These are phyloP conservation scores for Eucalyptus tenuipes DNA, from an alignment of 345 rosid genomes.

Conservation along the genomic window DNA sequence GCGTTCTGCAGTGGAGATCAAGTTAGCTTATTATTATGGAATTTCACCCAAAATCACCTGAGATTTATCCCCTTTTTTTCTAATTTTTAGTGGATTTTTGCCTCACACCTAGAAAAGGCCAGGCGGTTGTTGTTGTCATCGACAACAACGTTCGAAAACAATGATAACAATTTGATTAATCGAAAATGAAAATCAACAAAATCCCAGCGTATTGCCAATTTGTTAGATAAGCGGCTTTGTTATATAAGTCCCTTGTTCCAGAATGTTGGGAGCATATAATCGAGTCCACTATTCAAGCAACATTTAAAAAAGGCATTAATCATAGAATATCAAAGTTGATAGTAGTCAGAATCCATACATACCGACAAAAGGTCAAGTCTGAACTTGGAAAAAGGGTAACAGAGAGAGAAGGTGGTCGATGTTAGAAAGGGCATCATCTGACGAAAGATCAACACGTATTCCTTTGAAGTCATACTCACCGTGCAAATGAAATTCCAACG, in stretches of 20 bases:
- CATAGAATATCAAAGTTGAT: background rate
- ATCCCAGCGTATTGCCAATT: background rate
- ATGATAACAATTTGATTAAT: background rate
- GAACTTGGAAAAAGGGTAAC: too few species aligned
- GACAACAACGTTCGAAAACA: background rate
- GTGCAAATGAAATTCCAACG: slow-evolving; percentile 51
- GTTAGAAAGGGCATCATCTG: background rate
- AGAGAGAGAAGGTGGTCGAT: background rate
- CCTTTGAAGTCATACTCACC: slow-evolving; percentile 21
- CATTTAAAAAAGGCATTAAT: background rate
- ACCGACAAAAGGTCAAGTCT: too few species aligned
- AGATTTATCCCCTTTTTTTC: background rate
- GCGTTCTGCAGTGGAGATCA: background rate
- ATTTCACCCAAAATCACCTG: background rate
- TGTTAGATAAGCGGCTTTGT: background rate
- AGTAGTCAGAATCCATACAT: background rate
- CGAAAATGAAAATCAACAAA: background rate
- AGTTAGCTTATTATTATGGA: background rate
- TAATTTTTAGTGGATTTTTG: background rate
- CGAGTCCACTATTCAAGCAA: background rate
- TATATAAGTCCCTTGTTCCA: background rate
- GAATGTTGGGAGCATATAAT: background rate
- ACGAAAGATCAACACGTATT: background rate
- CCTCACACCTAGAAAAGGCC: background rate
- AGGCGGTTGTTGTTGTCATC: background rate